Evolutionary conservation across 1,139 yeast genomes (phyloP).

Genomic region (Ashbya aceris): DNA sequence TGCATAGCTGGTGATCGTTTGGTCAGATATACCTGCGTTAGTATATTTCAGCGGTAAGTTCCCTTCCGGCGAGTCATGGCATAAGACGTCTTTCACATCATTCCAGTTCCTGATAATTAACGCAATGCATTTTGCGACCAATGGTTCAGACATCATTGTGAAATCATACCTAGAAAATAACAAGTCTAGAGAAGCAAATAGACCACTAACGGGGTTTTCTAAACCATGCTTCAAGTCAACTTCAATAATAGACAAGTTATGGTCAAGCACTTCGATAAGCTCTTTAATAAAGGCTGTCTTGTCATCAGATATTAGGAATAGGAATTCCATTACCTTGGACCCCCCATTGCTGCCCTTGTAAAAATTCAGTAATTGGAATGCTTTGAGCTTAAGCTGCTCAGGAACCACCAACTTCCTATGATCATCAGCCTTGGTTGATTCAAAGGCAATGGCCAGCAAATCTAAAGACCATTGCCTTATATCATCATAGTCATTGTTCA

Average conservation of each 20-base stretch:
- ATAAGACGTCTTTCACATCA: conserved; percentile 43
- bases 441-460: conserved; percentile 41
- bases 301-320: conserved; percentile 28
- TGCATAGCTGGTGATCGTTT: conserved; percentile 57
- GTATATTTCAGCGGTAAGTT: conserved; percentile 38
- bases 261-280: conserved; percentile 20
- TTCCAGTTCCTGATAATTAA: conserved; percentile 42
- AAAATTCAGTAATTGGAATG: conserved; percentile 42
- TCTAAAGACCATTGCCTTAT: conserved; percentile 46
- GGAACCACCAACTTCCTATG: conserved; percentile 7
- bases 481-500: conserved; percentile 69
- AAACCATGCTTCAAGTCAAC: conserved; percentile 36
- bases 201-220: conserved; percentile 53
- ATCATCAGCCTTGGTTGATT: conserved; percentile 21
- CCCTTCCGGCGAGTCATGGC: conserved; percentile 64
- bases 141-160: conserved; percentile 6
- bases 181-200: conserved; percentile 46
- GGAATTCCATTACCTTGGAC: conserved; percentile 52
- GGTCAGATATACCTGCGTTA: conserved; percentile 40
- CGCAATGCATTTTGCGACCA: conserved; percentile 17
- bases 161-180: conserved; percentile 35
- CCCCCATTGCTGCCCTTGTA: conserved; percentile 81
- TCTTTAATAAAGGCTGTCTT: conserved; percentile 24
- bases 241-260: conserved; percentile 9
- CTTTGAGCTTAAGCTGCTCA: conserved; percentile 30